A percentile compares a stretch with the other conserved stretches of the same genome.
Evolutionary conservation across 2,329 filamentous ascomycete species (phyloP).

Genomic region (Cadophora sp.): DNA sequence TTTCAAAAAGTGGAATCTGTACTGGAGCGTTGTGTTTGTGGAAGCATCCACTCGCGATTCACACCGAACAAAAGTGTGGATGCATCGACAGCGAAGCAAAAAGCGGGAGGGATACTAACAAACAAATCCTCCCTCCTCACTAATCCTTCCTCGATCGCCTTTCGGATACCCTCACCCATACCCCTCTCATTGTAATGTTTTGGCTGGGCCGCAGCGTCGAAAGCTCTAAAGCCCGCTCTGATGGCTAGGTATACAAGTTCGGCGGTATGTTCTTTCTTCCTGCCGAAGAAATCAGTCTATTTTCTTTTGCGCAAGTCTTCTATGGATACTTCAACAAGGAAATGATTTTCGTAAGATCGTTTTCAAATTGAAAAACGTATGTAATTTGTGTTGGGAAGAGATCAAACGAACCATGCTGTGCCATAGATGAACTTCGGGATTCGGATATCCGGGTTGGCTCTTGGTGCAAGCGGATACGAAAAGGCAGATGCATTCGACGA

Average conservation of each 20-base stretch:
- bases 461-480: background rate
- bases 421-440: slow-evolving; percentile 73
- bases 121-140: slow-evolving; percentile 67
- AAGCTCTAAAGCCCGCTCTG: slow-evolving; percentile 70
- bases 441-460: slow-evolving; percentile 29
- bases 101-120: slow-evolving; percentile 50
- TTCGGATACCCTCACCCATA: slow-evolving; percentile 70
- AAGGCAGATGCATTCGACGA: slow-evolving; percentile 4
- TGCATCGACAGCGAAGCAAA: background rate
- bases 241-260: slow-evolving; percentile 74
- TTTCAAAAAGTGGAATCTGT: no score
- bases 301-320: background rate
- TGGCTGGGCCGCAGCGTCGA: slow-evolving; percentile 82
- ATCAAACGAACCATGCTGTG: slow-evolving; percentile 57
- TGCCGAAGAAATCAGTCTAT: slow-evolving; percentile 45
- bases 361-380: no score
- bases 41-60: no score
- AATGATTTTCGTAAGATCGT: no score
- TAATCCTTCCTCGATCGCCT: slow-evolving; percentile 64
- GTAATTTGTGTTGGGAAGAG: background rate
- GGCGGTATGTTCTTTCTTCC: slow-evolving; percentile 76
- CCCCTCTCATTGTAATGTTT: slow-evolving; percentile 78
- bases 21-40: no score
- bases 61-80: background rate
- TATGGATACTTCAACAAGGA: no score